Evolutionary conservation across 1,284 basidiomycete genomes (phyloP), one percentile per base, ranked within the genome.

Genomic region (Lentinula novae-zelandiae): DNA sequence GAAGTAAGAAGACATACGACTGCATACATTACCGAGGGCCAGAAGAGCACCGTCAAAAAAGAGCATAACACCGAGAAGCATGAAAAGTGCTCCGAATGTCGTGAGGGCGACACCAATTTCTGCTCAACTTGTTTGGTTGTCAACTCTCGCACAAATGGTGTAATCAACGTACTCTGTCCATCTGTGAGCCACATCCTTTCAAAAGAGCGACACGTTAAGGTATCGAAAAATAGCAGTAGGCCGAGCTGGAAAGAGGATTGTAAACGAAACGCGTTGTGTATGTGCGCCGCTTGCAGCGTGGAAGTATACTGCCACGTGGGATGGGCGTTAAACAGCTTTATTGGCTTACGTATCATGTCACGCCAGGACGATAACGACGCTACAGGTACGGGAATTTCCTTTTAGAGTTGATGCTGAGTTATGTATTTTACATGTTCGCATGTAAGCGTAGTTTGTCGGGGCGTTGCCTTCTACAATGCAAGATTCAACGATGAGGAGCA

Each of bases 11-110:
- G 13, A n/a, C 9, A 5, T 27, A 27, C 27, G 39, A 20, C 15
- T 49, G 74, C 84, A 67, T 73, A 95, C 94, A 72, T 99, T 99
- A 69, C 96, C 97, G 13, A 99, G 86, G 20, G 97, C 97, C 48
- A 99, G 84, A 9, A 99, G 81, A n/a, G 96, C 92, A 53, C 93
- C 94, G 76, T 99, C 97, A 67, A 99, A 99, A 80, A 99, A 92
- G 64, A 99, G 85, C 77, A 99, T 83, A 57, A 98, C 87, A 51
- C 97, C 97, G 50, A 99, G 82, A 69, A 98, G 81, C 88, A 98
- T 95, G 83, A 99, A 99, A 65, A 98, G 82, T 48, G 85, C 87
- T 63, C 97, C 97, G 68, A 98, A 97, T n/a, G 96, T 95, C 56
- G 96, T 98, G 67, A 99, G 85, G 57, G 94, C 96, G 57, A 98